A percentile compares a stretch with the other conserved stretches of the same genome.
phyloP scores from a whole-genome alignment of 2,329 filamentous ascomycete genomes.

The Talaromyces sp. region DNA sequence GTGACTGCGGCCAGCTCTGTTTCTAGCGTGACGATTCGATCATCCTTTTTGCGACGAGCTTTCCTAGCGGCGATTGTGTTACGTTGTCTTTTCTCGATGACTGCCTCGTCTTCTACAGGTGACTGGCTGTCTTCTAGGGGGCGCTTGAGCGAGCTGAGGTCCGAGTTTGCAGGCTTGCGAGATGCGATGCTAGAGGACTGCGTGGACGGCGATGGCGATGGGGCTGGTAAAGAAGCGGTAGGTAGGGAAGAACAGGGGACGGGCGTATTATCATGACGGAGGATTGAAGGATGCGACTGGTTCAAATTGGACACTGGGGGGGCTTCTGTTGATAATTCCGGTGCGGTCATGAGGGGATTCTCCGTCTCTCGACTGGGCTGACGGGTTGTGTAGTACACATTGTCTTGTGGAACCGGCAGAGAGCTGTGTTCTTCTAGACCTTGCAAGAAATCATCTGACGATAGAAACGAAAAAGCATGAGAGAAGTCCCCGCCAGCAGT shows the following conservation, averaged over 20 bases:
- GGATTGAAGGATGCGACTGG: not conserved
- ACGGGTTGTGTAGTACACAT: not conserved
- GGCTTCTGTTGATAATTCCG: not conserved
- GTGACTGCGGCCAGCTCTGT: conserved; percentile 54
- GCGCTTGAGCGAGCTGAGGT: not conserved
- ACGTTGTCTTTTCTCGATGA: conserved; percentile 53
- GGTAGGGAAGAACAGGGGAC: not conserved
- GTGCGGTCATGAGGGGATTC: not conserved
- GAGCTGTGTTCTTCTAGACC: not conserved
- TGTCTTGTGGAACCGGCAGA: not conserved
- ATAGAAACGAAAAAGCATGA: not conserved
- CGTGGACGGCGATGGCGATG: not conserved
- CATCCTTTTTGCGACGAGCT: conserved; percentile 66
- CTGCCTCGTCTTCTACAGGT: not conserved
- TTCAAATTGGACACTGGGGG: not conserved
- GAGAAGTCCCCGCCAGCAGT: not conserved
- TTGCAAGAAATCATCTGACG: not conserved
- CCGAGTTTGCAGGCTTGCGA: not conserved
- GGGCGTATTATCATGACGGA: not conserved
- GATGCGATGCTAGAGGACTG: not conserved
- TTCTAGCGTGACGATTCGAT: conserved; percentile 62
- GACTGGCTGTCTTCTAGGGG: not conserved
- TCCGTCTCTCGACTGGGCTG: not conserved
- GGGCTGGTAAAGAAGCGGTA: not conserved
- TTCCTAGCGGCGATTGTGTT: conserved; percentile 69